Base-by-base conservation (phyloP, 1,139 yeast genomes). In the Yamadazyma conglobata region DNA sequence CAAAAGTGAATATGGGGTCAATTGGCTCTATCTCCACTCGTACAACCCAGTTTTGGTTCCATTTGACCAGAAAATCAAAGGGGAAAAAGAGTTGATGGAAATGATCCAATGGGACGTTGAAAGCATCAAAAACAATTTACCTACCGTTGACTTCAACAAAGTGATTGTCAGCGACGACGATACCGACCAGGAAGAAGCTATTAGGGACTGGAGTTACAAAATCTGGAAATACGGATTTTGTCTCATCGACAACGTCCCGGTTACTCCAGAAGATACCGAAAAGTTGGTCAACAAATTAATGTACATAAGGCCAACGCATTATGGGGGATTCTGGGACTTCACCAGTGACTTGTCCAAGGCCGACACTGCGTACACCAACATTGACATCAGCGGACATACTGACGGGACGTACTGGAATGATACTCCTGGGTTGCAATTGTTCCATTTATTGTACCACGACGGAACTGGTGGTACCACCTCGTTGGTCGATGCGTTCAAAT, bases 241-340 rank as follows among this genome's bases (percentile, higher is more conserved):
- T 32, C 62, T 80, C 39, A 72, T 82, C 26, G 72, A 77, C 33
- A 68, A 73, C 39, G 83, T 78, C 9, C 89, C 89, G 1, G 75
- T 65, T 3, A 60, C 65, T 10, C 78, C 86, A 0, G 76, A 75
- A 42, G 82, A 65, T 15, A 81, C 91, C 1, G 71, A 79, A 46
- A 57, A 58, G 38, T 63, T 82, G 33, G 73, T 80, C 36, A 78
- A 78, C 41, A 60, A 75, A 44, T 67, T 82, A 39, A 71, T 79
- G 33, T 79, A 77, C 49, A 73, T 81, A 34, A 62, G 85, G 23
- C 82, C 80, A 14, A 82, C 91, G 2, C 89, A 82, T 52, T 82
- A 82, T 41, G 89, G 88, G 10, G 88, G 86, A 4, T 81, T 82
- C 54, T 82, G 89, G 88, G 88, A 80, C 46, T 81, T 82, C 51